phyloP scores from a whole-genome alignment of 495 filamentous ascomycete genomes.

The Penicillium argentinense region DNA sequence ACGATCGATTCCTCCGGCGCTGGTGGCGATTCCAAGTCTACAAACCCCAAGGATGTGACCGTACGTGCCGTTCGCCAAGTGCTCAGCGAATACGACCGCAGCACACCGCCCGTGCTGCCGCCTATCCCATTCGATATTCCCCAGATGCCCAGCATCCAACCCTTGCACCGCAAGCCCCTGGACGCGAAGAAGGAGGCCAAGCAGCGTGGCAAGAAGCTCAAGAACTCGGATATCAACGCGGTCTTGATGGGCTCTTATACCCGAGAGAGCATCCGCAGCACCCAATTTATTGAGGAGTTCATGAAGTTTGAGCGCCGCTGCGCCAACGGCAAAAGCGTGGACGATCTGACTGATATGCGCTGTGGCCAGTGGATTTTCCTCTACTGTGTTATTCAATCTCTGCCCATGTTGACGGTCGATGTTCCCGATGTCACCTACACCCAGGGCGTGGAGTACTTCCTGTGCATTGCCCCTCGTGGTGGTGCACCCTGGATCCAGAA shows the following conservation, averaged over 20 bases:
- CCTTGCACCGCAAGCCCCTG: constrained; percentile 57
- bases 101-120: constrained; percentile 82
- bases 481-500: constrained; percentile 84
- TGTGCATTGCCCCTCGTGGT: constrained; percentile 85
- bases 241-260: constrained; percentile 78
- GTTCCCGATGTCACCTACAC: constrained; percentile 74
- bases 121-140: constrained; percentile 92
- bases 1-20: constrained; percentile 43
- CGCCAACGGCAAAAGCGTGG: constrained; percentile 65
- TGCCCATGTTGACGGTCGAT: constrained; percentile 88
- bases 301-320: constrained; percentile 79
- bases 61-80: constrained; percentile 66
- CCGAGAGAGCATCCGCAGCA: constrained; percentile 61
- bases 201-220: constrained; percentile 65
- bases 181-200: constrained; percentile 69
- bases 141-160: constrained; percentile 66
- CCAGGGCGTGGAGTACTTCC: constrained; percentile 90
- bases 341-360: constrained; percentile 74
- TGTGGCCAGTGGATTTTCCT: constrained; percentile 93
- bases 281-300: constrained; percentile 74
- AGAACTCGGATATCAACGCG: constrained; percentile 71
- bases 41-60: constrained; percentile 44
- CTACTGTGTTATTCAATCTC: constrained; percentile 84
- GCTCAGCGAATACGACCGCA: constrained; percentile 82
- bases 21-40: constrained; percentile 20